Evolutionary conservation across 257 asterid genomes (phyloP).

Genomic region (Jasminum sambac): DNA sequence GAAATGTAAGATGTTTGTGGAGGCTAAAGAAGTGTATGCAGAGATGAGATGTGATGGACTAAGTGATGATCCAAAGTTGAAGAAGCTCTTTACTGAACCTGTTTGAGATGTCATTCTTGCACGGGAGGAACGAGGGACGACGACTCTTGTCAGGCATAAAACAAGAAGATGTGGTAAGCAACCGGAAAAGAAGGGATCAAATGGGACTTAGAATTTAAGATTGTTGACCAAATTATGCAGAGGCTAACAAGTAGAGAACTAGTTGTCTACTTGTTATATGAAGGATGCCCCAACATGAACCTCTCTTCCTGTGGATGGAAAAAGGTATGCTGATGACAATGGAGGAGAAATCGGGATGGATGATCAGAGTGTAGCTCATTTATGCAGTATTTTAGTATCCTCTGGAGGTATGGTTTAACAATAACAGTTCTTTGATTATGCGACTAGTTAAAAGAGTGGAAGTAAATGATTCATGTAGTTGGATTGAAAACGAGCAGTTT

Average conservation of each 20-base stretch:
- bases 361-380: no score
- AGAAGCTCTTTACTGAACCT: slow-evolving; percentile 56
- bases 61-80: slow-evolving; percentile 49
- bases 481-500: no score
- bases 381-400: no score
- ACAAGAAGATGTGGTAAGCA: slow-evolving; percentile 25
- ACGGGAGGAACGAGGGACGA: slow-evolving; percentile 29
- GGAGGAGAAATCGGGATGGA: background rate
- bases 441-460: no score
- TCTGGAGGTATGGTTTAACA: no score
- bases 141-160: slow-evolving; percentile 26
- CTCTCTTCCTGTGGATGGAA: background rate
- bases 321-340: background rate
- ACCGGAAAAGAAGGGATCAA: slow-evolving; percentile 21
- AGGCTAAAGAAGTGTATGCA: slow-evolving; percentile 62
- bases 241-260: background rate
- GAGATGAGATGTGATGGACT: slow-evolving; percentile 62
- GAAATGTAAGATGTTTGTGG: slow-evolving; percentile 47
- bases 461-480: no score
- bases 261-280: background rate
- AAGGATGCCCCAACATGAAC: background rate
- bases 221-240: background rate
- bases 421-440: no score
- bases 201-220: slow-evolving; percentile 12
- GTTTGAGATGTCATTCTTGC: slow-evolving; percentile 3